These are phyloP conservation scores for Talaromyces sp. DNA, from an alignment of 2,329 filamentous ascomycete genomes.

Conservation along the genomic window DNA sequence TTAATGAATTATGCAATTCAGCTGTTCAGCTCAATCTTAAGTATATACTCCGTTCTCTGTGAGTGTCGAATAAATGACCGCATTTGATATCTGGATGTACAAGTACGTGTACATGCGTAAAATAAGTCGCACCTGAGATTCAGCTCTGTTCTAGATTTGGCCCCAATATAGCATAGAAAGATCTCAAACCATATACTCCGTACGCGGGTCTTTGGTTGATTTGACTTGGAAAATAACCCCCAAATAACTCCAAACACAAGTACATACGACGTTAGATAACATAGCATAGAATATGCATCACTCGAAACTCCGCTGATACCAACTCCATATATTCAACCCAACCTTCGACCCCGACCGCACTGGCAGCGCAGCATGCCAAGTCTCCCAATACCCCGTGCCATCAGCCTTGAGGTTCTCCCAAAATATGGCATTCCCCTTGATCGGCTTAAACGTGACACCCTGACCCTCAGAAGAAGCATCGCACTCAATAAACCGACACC, in stretches of 20 bases:
- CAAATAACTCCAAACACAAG: too few relatives aligned
- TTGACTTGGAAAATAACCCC: too few relatives aligned
- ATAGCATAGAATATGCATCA: too few relatives aligned
- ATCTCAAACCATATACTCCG: neutral
- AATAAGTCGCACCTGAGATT: neutral
- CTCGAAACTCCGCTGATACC: conserved; percentile 43
- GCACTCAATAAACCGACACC: conserved; percentile 57
- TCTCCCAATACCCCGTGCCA: conserved; percentile 53
- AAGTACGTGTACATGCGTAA: too few relatives aligned
- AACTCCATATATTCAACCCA: conserved; percentile 62
- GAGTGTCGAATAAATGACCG: neutral
- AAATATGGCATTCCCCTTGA: conserved; percentile 55
- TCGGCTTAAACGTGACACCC: conserved; percentile 52
- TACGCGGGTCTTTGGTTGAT: too few relatives aligned
- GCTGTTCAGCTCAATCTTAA: too few relatives aligned
- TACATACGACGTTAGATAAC: too few relatives aligned
- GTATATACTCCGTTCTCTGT: neutral
- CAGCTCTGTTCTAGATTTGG: neutral
- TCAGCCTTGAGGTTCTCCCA: conserved; percentile 57
- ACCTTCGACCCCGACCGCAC: conserved; percentile 53
- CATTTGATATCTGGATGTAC: neutral
- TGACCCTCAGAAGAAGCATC: too few relatives aligned
- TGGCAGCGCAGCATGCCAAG: conserved; percentile 57
- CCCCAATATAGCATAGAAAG: neutral
- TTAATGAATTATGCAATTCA: neutral